Evolutionary conservation across 83 land plant genomes (phyloP).

Genomic region (Picea abies): DNA sequence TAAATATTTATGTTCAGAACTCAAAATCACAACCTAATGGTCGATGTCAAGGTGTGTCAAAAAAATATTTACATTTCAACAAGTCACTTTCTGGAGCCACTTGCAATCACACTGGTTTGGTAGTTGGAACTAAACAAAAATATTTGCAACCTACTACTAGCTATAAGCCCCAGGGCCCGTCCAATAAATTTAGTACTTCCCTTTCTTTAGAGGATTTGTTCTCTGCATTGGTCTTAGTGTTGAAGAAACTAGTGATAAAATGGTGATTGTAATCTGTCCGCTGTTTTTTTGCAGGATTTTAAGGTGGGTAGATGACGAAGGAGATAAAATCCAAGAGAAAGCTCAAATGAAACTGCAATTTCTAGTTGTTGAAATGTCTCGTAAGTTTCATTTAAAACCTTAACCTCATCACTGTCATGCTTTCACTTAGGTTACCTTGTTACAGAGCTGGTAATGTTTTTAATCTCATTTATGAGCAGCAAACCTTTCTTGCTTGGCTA

Average conservation of each 20-base stretch:
- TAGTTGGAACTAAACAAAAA: not conserved
- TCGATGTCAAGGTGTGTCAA: not conserved
- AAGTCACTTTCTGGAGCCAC: not conserved
- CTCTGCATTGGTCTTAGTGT: not conserved
- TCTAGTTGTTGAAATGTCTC: slow-evolving; percentile 71
- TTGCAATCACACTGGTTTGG: not conserved
- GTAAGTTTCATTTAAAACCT: slow-evolving; percentile 43
- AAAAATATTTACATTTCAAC: not conserved
- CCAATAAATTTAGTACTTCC: not conserved
- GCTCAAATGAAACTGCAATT: slow-evolving; percentile 42
- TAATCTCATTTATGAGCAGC: not conserved
- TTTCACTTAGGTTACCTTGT: not conserved
- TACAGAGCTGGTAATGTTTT: not conserved
- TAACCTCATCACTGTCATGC: not conserved
- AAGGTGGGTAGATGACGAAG: slow-evolving; percentile 74
- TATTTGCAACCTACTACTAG: not conserved
- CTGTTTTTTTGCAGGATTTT: slow-evolving; percentile 41
- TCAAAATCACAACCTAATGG: not conserved
- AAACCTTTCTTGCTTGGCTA: slow-evolving; percentile 10
- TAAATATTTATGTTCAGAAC: not conserved
- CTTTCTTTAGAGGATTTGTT: too few species aligned
- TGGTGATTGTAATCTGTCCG: not conserved
- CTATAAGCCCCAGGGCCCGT: not conserved
- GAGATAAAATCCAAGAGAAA: slow-evolving; percentile 21
- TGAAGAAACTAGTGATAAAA: not conserved